A percentile compares a stretch with the other conserved stretches of the same genome.
These are phyloP conservation scores for Tulasnella sp. DNA, from an alignment of 768 basidiomycete genomes.

Conservation along the genomic window DNA sequence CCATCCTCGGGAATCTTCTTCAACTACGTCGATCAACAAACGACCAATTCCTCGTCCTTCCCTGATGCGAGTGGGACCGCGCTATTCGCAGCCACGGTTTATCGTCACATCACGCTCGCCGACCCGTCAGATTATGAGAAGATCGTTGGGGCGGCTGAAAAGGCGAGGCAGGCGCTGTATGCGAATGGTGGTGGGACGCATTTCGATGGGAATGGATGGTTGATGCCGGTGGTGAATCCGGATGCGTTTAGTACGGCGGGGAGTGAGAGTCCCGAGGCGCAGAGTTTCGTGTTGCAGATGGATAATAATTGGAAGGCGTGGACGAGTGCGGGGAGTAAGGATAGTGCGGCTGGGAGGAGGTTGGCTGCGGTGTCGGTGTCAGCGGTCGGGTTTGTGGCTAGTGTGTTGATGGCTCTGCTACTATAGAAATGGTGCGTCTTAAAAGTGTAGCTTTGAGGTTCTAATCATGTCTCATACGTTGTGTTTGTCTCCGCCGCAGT, in stretches of 20 bases:
- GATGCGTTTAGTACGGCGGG: slow-evolving; percentile 20
- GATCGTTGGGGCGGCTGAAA: slow-evolving; percentile 1
- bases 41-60: slow-evolving; percentile 2
- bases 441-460: background rate
- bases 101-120: slow-evolving; percentile 20
- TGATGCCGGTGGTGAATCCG: slow-evolving; percentile 22
- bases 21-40: slow-evolving; percentile 22
- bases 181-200: slow-evolving; percentile 13
- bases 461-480: too few species aligned
- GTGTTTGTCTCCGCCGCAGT: too few species aligned
- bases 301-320: slow-evolving; percentile 25
- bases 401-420: background rate
- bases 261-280: slow-evolving; percentile 23
- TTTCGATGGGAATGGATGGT: slow-evolving; percentile 15
- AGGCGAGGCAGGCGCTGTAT: slow-evolving; percentile 1
- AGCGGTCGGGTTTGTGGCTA: background rate
- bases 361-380: background rate
- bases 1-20: slow-evolving; percentile 21
- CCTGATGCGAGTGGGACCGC: slow-evolving; percentile 23
- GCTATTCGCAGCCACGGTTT: slow-evolving; percentile 24
- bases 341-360: background rate
- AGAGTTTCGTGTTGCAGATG: slow-evolving; percentile 28
- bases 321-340: slow-evolving; percentile 1
- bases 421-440: background rate
- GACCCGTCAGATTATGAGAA: background rate